Conservation (phyloP, 108 stramenopile species). For the Parietichytrium sp. region DNA sequence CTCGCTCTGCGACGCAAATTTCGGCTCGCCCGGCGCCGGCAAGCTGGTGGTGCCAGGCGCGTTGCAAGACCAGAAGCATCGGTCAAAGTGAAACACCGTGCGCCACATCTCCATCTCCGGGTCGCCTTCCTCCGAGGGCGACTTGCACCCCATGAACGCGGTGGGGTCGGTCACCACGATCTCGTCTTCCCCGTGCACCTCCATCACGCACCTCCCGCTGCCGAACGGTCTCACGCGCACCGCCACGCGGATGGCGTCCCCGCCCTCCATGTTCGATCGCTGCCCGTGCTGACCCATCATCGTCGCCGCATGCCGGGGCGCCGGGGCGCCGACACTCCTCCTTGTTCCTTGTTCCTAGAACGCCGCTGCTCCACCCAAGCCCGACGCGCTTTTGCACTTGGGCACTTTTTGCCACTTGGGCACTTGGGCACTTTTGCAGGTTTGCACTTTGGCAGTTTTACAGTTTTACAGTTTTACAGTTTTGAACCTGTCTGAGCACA, state of each 20-base stretch:
- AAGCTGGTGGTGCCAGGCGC: conserved; percentile 40
- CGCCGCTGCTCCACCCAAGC: neutral
- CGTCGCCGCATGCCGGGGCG: neutral
- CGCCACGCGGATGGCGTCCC: conserved; percentile 63
- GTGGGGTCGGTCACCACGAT: conserved; percentile 36
- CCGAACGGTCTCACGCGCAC: conserved; percentile 57
- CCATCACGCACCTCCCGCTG: conserved; percentile 18
- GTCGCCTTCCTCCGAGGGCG: conserved; percentile 42
- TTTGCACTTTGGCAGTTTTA: too few relatives aligned
- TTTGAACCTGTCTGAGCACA: too few relatives aligned
- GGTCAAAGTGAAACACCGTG: neutral
- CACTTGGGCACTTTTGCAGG: neutral
- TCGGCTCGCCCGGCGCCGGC: conserved; percentile 52
- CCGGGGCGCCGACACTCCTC: neutral
- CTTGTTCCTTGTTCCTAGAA: neutral
- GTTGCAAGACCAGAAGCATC: neutral
- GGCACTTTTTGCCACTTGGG: neutral
- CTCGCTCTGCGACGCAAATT: conserved; percentile 80
- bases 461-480: too few relatives aligned
- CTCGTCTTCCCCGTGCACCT: conserved; percentile 9
- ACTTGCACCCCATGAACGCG: conserved; percentile 9
- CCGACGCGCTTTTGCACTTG: neutral
- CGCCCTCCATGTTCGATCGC: conserved; percentile 46
- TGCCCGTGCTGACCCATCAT: neutral
- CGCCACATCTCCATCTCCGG: conserved; percentile 44